Evolutionary conservation across 257 asterid genomes (phyloP).

Genomic region (Solanum clarkiae): DNA sequence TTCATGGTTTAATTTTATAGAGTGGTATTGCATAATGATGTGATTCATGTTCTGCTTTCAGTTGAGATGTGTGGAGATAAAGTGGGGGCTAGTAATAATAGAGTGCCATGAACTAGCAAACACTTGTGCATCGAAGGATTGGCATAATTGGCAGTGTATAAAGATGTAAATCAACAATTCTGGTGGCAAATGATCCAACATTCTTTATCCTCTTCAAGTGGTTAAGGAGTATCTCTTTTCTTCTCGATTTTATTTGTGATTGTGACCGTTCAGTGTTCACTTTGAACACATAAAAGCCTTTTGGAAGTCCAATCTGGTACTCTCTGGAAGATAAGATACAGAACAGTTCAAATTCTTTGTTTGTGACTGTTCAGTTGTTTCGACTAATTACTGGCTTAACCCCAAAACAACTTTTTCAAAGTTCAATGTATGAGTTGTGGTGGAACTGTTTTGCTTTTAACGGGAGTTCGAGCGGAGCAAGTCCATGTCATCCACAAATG

Average conservation of each 20-base stretch:
- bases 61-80: background rate
- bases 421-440: no score
- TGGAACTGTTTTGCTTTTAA: no score
- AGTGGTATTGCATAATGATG: background rate
- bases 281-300: background rate
- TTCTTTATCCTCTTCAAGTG: background rate
- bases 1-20: background rate
- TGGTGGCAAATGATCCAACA: background rate
- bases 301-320: background rate
- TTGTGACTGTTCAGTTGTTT: background rate
- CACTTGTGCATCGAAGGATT: background rate
- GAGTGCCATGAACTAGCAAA: background rate
- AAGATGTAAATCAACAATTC: constrained; percentile 1
- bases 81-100: background rate
- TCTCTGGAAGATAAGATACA: background rate
- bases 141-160: background rate
- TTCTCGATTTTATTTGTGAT: background rate
- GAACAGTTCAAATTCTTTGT: background rate
- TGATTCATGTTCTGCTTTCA: background rate
- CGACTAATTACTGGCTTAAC: no score
- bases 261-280: background rate
- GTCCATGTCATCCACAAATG: no score
- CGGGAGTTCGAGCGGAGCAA: no score
- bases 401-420: no score
- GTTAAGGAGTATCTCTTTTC: background rate